Conservation (phyloP, 2,329 filamentous ascomycete species). For the Bisporella sp. region DNA sequence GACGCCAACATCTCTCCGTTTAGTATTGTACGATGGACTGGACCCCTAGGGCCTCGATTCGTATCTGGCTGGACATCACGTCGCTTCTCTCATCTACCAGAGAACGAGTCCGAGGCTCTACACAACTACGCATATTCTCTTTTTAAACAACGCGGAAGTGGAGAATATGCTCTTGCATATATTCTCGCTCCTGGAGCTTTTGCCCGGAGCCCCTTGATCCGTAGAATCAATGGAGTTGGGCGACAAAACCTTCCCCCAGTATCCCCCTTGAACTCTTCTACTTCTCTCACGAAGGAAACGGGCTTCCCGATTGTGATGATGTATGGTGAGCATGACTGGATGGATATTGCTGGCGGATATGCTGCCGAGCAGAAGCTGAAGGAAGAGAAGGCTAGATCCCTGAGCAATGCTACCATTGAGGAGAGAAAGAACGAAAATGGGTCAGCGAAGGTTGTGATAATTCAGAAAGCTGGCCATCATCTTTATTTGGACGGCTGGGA, state of each 20-base stretch:
- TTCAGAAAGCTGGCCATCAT: slow-evolving; percentile 66
- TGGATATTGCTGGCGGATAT: slow-evolving; percentile 84
- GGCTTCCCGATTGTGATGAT: slow-evolving; percentile 84
- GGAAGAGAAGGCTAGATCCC: slow-evolving; percentile 51
- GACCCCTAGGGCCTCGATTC: slow-evolving; percentile 82
- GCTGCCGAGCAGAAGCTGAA: slow-evolving; percentile 76
- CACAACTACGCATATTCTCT: slow-evolving; percentile 94
- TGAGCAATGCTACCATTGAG: slow-evolving; percentile 57
- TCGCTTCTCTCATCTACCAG: slow-evolving; percentile 81
- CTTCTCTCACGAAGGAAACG: slow-evolving; percentile 31
- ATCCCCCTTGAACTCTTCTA: neutral
- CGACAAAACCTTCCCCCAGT: slow-evolving; percentile 46
- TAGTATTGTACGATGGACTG: slow-evolving; percentile 78
- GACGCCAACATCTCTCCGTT: slow-evolving; percentile 96
- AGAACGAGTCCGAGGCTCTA: slow-evolving; percentile 71
- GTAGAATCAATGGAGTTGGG: slow-evolving; percentile 79
- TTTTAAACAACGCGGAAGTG: slow-evolving; percentile 85
- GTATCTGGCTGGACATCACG: slow-evolving; percentile 93
- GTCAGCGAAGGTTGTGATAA: slow-evolving; percentile 72
- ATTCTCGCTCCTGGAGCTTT: slow-evolving; percentile 91
- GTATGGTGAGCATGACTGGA: slow-evolving; percentile 99
- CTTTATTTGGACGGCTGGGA: slow-evolving; percentile 65
- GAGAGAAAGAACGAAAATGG: slow-evolving; percentile 70
- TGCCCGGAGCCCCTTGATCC: slow-evolving; percentile 79
- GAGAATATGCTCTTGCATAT: slow-evolving; percentile 89